Evolutionary conservation across 1,284 basidiomycete genomes (phyloP), one percentile per base, ranked within the genome.

Genomic region (Meira nashicola): DNA sequence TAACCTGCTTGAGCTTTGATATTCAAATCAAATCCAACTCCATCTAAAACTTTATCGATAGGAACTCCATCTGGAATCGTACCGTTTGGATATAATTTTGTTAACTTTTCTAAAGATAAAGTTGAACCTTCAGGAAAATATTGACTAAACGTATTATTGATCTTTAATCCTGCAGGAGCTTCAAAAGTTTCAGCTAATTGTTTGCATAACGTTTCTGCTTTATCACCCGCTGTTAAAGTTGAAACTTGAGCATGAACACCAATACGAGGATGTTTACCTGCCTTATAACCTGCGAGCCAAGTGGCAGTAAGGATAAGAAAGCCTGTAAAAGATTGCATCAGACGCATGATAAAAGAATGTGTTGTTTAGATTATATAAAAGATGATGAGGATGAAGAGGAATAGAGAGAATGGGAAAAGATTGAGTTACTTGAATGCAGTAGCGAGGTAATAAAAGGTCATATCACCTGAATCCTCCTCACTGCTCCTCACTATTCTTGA

Each of bases 11-110:
- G 62, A 12, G 25, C 28, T 11, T 52, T 52, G 14, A 66, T 38
- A 52, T 66, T 60, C 15, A 66, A 33, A 41, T 66, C 64, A 5
- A 62, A 62, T 1, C 59, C 64, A 19, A 66, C 64, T n/a, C 39
- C 41, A 12, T 8, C 14, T 21, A 66, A 59, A 25, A 64, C 57
- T 5, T 38, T 33, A 1, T 25, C 7, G 2, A 66, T 44, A 7
- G 46, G 17, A 33, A 44, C 28, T 12, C 5, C 21, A 2, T 39
- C 3, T 10, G 55, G 55, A 38, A 61, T 38, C 37, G 48, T 48
- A 21, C 58, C 55, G 2, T 38, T 21, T 1, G 64, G 64, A 21
- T 58, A 64, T 11, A 53, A 39, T 4, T 17, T 9, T 25, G 37
- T 48, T n/a, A 66, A 54, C 21, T 60, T 46, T 47, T 66, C 64